These are phyloP conservation scores for Leishmania mexicana DNA, from an alignment of 208 protist genomes.

Conservation along the genomic window DNA sequence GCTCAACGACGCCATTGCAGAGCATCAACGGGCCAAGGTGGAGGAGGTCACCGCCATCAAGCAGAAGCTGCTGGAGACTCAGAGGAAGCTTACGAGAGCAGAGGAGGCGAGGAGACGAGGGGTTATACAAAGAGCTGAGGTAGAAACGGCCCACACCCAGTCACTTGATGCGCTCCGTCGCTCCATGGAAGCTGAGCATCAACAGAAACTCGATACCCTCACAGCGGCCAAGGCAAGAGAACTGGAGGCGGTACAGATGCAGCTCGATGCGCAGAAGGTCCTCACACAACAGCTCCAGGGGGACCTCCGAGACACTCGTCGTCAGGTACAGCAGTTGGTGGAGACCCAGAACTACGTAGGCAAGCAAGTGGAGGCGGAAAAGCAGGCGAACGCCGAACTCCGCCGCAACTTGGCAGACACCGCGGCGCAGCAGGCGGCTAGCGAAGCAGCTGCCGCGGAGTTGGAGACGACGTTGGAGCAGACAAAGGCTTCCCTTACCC, in stretches of 20 bases:
- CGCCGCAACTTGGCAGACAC: background rate
- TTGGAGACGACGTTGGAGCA: background rate
- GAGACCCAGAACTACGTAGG: slow-evolving; percentile 18
- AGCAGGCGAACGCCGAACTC: background rate
- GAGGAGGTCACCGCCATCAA: background rate
- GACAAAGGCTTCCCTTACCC: background rate
- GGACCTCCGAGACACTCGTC: slow-evolving; percentile 9
- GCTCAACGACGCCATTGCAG: slow-evolving; percentile 27
- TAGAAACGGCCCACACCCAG: slow-evolving; percentile 12
- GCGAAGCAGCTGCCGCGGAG: background rate
- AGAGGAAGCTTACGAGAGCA: background rate
- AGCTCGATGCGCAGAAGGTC: background rate
- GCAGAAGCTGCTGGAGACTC: background rate
- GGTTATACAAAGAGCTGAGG: background rate
- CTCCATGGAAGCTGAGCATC: slow-evolving; percentile 9
- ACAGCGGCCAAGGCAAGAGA: slow-evolving; percentile 13
- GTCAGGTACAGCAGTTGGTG: slow-evolving; percentile 10
- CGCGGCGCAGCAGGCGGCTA: slow-evolving; percentile 3
- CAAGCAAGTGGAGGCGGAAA: slow-evolving; percentile 22
- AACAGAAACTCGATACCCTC: slow-evolving; percentile 17
- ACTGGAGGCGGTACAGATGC: slow-evolving; percentile 13
- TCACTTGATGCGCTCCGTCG: slow-evolving; percentile 9
- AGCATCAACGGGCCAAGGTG: background rate
- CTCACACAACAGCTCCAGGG: background rate
- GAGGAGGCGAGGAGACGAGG: background rate